Percentiles rank a stretch among this genome's conserved stretches.
Conservation (phyloP, 1,284 basidiomycete species). For the Rhodotorula sp. region DNA sequence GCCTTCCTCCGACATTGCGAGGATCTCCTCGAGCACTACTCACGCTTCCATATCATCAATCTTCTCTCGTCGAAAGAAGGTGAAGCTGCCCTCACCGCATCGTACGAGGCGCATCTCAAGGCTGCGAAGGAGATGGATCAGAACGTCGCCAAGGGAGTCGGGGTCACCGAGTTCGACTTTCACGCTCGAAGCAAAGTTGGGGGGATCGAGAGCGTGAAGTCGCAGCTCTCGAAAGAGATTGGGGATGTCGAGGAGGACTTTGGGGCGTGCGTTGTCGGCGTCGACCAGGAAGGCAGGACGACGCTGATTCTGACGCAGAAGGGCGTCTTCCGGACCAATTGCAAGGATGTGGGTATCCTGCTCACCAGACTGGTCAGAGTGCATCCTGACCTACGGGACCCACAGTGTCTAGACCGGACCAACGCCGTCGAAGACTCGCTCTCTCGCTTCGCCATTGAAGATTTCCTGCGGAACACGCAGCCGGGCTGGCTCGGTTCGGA, state of each 20-base stretch:
- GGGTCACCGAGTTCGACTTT: conserved; percentile 89
- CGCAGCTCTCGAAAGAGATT: conserved; percentile 66
- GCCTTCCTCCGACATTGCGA: conserved; percentile 93
- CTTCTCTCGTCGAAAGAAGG: conserved; percentile 83
- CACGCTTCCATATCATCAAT: conserved; percentile 45
- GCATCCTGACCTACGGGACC: not conserved
- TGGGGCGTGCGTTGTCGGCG: conserved; percentile 66
- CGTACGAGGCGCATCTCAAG: conserved; percentile 74
- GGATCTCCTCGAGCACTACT: conserved; percentile 57
- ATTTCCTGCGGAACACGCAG: conserved; percentile 47
- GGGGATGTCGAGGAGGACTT: conserved; percentile 71
- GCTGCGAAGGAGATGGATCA: conserved; percentile 25
- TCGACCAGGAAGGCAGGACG: conserved; percentile 57
- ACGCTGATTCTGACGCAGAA: conserved; percentile 76
- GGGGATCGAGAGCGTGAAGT: conserved; percentile 82
- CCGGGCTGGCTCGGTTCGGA: conserved; percentile 49
- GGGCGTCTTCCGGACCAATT: conserved; percentile 92
- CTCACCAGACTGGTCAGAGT: too few species aligned
- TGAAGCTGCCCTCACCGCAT: conserved; percentile 75
- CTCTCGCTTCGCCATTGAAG: conserved; percentile 69
- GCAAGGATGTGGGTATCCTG: conserved; percentile 73
- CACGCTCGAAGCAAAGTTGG: conserved; percentile 74
- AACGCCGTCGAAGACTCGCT: conserved; percentile 93
- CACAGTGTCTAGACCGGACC: conserved; percentile 82
- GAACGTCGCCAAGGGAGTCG: conserved; percentile 22